These are phyloP conservation scores for Galerina marginata DNA, from an alignment of 768 basidiomycete species.

Conservation along the genomic window DNA sequence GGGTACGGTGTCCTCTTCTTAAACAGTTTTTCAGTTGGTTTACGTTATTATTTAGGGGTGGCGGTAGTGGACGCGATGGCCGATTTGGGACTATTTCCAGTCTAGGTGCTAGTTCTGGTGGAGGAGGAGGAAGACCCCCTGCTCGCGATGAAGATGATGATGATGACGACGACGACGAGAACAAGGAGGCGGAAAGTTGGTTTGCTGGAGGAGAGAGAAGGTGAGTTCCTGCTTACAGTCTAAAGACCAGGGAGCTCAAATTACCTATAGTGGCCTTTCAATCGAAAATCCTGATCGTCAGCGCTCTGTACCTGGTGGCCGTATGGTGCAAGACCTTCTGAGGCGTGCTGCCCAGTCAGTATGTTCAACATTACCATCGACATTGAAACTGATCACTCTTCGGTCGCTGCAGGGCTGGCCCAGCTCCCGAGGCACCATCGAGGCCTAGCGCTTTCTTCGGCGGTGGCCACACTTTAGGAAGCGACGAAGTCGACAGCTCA, in stretches of 20 bases:
- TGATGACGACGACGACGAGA: conserved; percentile 54
- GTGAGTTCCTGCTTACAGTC: conserved; percentile 39
- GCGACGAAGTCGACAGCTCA: conserved; percentile 83
- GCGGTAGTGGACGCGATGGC: conserved; percentile 20
- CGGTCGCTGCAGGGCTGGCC: conserved; percentile 24
- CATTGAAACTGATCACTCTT: not conserved
- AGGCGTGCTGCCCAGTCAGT: conserved; percentile 82
- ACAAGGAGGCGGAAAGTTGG: conserved; percentile 66
- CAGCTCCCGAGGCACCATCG: conserved; percentile 23
- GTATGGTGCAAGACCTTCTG: conserved; percentile 73
- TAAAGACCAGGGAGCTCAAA: not conserved
- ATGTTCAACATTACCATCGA: not conserved
- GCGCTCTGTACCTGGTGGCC: conserved; percentile 53
- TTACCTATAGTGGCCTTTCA: conserved; percentile 72
- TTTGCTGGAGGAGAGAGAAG: conserved; percentile 97
- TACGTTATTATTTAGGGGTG: conserved; percentile 9
- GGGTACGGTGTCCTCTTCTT: conserved; percentile 26
- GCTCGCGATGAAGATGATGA: conserved; percentile 50
- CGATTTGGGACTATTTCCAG: conserved; percentile 37
- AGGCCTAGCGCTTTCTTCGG: conserved; percentile 58
- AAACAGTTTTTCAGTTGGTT: not conserved
- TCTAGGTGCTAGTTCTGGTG: conserved; percentile 24
- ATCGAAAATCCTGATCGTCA: conserved; percentile 81
- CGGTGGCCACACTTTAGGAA: conserved; percentile 84
- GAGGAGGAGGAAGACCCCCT: conserved; percentile 18